phyloP scores from a whole-genome alignment of 169 alveolate species.

The Eimeria acervulina region DNA sequence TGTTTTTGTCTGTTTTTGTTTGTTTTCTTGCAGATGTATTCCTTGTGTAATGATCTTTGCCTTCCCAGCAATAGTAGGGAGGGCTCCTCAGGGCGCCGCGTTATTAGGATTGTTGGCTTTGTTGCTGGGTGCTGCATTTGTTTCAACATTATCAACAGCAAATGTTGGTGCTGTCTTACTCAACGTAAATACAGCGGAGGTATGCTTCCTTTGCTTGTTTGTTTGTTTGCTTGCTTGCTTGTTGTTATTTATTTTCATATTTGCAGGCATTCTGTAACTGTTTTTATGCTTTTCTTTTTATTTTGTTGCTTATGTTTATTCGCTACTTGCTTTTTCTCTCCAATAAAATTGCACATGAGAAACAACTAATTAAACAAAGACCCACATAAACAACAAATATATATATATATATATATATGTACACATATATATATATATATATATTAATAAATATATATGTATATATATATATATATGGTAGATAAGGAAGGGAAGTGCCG shows the following conservation, averaged over 20 bases:
- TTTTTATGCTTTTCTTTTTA: too few species aligned
- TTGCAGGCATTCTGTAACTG: not conserved
- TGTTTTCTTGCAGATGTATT: conserved; percentile 22
- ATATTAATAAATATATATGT: too few species aligned
- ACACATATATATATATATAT: too few species aligned
- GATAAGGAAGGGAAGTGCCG: too few species aligned
- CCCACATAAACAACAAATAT: too few species aligned
- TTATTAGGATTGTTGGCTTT: conserved; percentile 52
- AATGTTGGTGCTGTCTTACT: conserved; percentile 82
- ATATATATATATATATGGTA: too few species aligned
- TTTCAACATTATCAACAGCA: conserved; percentile 79
- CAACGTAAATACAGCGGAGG: conserved; percentile 84
- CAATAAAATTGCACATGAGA: too few species aligned
- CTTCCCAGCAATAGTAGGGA: conserved; percentile 29
- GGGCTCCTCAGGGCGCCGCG: conserved; percentile 68
- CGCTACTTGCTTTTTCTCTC: too few species aligned
- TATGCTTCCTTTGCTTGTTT: not conserved
- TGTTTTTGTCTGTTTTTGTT: not conserved
- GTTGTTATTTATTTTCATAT: too few species aligned
- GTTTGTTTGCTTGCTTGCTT: not conserved
- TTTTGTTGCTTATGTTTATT: too few species aligned
- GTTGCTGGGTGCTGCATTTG: conserved; percentile 75
- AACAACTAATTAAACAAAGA: too few species aligned
- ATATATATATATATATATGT: too few species aligned
- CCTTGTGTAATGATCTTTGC: conserved; percentile 66